phyloP scores from a whole-genome alignment of 768 basidiomycete genomes.

The Paxillus ammoniavirescens region DNA sequence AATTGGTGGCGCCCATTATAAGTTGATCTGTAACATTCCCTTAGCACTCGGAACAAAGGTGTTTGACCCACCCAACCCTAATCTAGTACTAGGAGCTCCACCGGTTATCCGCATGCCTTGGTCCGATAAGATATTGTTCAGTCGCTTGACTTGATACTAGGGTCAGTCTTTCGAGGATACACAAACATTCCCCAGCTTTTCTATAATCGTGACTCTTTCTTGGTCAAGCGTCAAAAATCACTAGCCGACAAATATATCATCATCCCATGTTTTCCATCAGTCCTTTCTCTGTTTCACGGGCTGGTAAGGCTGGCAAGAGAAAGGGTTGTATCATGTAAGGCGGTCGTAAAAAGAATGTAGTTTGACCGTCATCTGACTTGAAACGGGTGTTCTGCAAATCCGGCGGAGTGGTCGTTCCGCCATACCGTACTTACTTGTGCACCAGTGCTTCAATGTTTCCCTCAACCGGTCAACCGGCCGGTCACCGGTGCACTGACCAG shows the following conservation, averaged over 20 bases:
- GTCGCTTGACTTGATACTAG: too few relatives aligned
- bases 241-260: conserved; percentile 11
- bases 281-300: conserved; percentile 10
- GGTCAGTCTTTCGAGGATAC: too few relatives aligned
- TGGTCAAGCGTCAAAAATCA: too few relatives aligned
- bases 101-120: conserved; percentile 15
- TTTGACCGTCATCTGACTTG: conserved; percentile 2
- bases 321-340: conserved; percentile 5
- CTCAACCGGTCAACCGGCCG: too few relatives aligned
- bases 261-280: conserved; percentile 6
- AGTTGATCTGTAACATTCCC: conserved; percentile 21
- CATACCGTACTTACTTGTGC: neutral
- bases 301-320: conserved; percentile 1
- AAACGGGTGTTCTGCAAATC: neutral
- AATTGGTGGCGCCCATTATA: neutral
- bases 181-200: too few relatives aligned
- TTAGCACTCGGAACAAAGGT: conserved; percentile 25
- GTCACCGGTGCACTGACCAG: too few relatives aligned
- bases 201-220: too few relatives aligned
- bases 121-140: neutral
- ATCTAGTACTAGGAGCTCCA: conserved; percentile 16
- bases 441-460: neutral
- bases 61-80: conserved; percentile 15
- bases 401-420: neutral
- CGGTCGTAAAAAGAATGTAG: conserved; percentile 11